phyloP scores from a whole-genome alignment of 2,329 filamentous ascomycete genomes.

The Aspergillus pseudoterreus region DNA sequence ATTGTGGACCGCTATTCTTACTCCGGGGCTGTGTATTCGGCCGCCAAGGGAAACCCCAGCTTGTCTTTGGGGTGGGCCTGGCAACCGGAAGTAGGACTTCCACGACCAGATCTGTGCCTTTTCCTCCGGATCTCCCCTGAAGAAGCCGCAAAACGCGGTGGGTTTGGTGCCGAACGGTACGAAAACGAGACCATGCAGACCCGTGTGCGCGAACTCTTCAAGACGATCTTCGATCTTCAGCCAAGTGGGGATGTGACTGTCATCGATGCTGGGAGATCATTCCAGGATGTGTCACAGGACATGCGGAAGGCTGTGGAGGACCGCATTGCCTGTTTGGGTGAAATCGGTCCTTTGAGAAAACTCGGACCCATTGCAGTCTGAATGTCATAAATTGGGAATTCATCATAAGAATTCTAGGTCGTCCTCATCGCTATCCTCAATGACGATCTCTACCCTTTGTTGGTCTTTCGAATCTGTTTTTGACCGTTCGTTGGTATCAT shows the following conservation, averaged over 20 bases:
- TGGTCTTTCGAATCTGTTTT: conserved; percentile 9
- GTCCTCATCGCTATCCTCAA: conserved; percentile 56
- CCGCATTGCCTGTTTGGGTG: conserved; percentile 30
- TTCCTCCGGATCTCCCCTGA: conserved; percentile 79
- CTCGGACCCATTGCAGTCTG: conserved; percentile 26
- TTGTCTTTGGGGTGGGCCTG: conserved; percentile 77
- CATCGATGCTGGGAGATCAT: conserved; percentile 52
- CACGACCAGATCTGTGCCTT: conserved; percentile 79
- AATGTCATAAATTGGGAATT: background rate
- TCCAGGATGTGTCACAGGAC: conserved; percentile 50
- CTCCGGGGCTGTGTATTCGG: conserved; percentile 88
- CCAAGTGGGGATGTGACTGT: conserved; percentile 51
- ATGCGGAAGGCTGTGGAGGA: conserved; percentile 28
- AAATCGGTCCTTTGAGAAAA: conserved; percentile 32
- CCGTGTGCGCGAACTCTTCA: conserved; percentile 72
- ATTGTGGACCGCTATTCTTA: conserved; percentile 94
- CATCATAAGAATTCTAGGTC: conserved; percentile 43
- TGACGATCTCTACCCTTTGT: conserved; percentile 39
- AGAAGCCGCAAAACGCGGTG: conserved; percentile 71
- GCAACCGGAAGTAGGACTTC: conserved; percentile 78
- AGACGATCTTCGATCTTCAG: conserved; percentile 45
- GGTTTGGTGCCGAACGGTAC: conserved; percentile 85
- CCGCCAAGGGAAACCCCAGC: conserved; percentile 72
- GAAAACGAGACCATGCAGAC: conserved; percentile 80
- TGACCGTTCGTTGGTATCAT: background rate